Base-by-base conservation (phyloP, 768 basidiomycete genomes). In the Suillus weaverae region DNA sequence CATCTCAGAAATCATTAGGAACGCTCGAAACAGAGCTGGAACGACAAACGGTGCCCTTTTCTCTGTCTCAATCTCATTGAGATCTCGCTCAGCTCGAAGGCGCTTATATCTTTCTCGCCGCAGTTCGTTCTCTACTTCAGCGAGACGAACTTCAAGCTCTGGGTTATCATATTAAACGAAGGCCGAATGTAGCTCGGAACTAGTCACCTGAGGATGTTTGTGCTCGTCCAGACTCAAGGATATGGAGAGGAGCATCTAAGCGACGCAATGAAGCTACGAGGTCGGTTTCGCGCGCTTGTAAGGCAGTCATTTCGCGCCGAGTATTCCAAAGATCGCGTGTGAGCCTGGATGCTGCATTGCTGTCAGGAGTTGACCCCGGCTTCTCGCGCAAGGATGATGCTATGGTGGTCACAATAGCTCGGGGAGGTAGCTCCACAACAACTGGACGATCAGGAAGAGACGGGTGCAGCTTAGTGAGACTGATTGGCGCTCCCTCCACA, bases 11-110 rank as follows among this genome's bases (percentile, higher is more conserved):
- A 88, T 76, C 32, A 72, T 72, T n/a, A 83, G 61, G 62, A 88
- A 87, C 20, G 85, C 84, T 11, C 84, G 53, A 36, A 54, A 72
- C 68, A 89, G 70, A 13, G 82, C 84, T 18, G 87, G 86, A 9
- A 85, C 84, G 43, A 88, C 76, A 66, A 89, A 89, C 14, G 87
- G 87, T 62, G 76, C 70, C 57, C 72, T 75, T 60, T 81, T 81
- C 70, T 89, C 87, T 53, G 4, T 33, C 20, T 54, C 20, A 33
- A 54, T 54, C 33, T 35, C 86, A 53, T 67, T 70, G 66, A 88
- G 67, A 20, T 74, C 72, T 14, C 70, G 73, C 20, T 54, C 53
- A n/a, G 53, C 53, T n/a, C 20, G 53, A 54, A 72, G 39, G 41
- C 84, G 73, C 60, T 67, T 69, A 51, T 35, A 66, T 16, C 74